phyloP scores from a whole-genome alignment of 495 filamentous ascomycete species.

The Neurospora intermedia region DNA sequence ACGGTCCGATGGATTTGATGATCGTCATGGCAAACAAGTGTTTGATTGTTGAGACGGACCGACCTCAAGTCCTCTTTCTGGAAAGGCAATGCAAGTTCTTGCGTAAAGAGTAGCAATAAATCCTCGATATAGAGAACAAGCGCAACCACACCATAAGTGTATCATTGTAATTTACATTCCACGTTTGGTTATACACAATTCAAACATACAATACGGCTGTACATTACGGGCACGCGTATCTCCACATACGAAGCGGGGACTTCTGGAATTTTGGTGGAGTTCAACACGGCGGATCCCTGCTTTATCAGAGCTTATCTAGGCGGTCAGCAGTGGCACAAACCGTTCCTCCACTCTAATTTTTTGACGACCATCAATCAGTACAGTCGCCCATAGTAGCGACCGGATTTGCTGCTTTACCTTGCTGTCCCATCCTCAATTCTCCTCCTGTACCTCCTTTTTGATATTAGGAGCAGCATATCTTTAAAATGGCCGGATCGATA shows the following conservation, averaged over 20 bases:
- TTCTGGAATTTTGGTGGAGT: slow-evolving; percentile 2
- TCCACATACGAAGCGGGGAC: slow-evolving; percentile 2
- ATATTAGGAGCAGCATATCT: neutral
- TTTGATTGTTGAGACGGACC: slow-evolving; percentile 14
- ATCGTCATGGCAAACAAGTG: slow-evolving; percentile 10
- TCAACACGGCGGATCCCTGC: slow-evolving; percentile 12
- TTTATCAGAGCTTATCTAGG: slow-evolving; percentile 20
- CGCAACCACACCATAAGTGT: neutral
- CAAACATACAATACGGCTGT: neutral
- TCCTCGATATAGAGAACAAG: neutral
- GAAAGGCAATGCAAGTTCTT: slow-evolving; percentile 15
- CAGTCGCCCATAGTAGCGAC: neutral
- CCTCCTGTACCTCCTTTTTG: neutral
- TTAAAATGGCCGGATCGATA: slow-evolving; percentile 36
- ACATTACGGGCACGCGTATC: neutral
- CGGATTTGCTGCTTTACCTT: neutral
- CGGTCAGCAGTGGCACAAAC: slow-evolving; percentile 30
- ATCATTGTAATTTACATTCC: neutral
- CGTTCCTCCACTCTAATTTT: slow-evolving; percentile 21
- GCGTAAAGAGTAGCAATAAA: neutral
- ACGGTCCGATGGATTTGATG: neutral
- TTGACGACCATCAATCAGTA: slow-evolving; percentile 6
- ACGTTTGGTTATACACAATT: neutral
- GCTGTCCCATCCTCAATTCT: neutral
- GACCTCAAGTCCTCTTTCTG: slow-evolving; percentile 17